phyloP scores from a whole-genome alignment of 192 early-diverging fungal species.

The Neocallimastix lanati region DNA sequence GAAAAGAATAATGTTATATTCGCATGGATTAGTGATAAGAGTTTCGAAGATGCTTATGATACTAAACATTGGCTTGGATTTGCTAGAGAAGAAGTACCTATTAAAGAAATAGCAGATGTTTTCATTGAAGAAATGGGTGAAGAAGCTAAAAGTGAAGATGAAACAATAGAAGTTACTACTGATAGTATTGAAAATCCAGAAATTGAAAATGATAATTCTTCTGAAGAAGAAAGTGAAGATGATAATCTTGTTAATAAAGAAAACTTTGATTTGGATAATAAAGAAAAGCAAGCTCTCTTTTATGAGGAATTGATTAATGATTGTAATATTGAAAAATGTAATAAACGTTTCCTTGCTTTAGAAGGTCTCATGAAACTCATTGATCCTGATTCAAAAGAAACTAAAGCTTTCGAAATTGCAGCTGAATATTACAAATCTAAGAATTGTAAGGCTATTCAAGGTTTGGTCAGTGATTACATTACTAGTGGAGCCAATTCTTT shows the following conservation, averaged over 20 bases:
- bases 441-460: neutral
- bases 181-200: too few relatives aligned
- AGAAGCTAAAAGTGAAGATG: too few relatives aligned
- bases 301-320: neutral
- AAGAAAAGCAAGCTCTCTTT: neutral
- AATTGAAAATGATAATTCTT: too few relatives aligned
- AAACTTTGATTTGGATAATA: neutral
- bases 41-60: too few relatives aligned
- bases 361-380: neutral
- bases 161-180: too few relatives aligned
- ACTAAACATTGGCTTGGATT: too few relatives aligned
- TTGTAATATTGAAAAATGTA: neutral
- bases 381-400: neutral
- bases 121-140: too few relatives aligned
- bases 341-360: neutral
- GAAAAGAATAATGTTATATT: too few relatives aligned
- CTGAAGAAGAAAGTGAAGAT: neutral
- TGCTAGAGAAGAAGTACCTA: too few relatives aligned
- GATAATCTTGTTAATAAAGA: neutral
- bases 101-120: too few relatives aligned
- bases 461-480: neutral
- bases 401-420: neutral
- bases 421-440: neutral
- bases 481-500: neutral
- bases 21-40: too few relatives aligned